Percentiles rank a stretch among this genome's conserved stretches.
These are phyloP conservation scores for Hypericum perforatum DNA, from an alignment of 345 rosid genomes.

Conservation along the genomic window DNA sequence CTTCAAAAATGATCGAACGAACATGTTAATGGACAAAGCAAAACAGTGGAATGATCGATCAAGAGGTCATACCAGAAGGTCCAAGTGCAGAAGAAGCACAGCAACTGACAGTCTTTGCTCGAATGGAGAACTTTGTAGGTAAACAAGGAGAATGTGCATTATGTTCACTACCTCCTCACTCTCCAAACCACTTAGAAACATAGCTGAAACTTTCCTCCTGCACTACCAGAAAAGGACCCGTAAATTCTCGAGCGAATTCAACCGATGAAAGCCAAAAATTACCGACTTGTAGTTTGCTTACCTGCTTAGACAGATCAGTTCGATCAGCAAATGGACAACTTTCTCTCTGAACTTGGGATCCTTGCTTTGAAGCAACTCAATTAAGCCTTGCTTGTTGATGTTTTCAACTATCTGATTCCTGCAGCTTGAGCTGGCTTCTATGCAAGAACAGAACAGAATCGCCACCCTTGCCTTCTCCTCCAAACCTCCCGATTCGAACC, in stretches of 20 bases:
- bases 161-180: slow-evolving; percentile 32
- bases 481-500: slow-evolving; percentile 24
- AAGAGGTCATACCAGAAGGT: slow-evolving; percentile 29
- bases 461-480: slow-evolving; percentile 31
- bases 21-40: not conserved
- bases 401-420: slow-evolving; percentile 30
- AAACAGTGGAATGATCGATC: not conserved
- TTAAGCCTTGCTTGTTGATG: slow-evolving; percentile 24
- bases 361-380: slow-evolving; percentile 38
- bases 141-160: slow-evolving; percentile 32
- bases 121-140: slow-evolving; percentile 34
- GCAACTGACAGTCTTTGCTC: slow-evolving; percentile 37
- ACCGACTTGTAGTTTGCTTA: not conserved
- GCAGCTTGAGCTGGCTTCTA: slow-evolving; percentile 44
- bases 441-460: slow-evolving; percentile 32
- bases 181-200: slow-evolving; percentile 21
- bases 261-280: not conserved
- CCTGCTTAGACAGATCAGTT: slow-evolving; percentile 51
- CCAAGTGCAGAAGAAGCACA: slow-evolving; percentile 38
- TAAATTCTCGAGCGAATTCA: not conserved
- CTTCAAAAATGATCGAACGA: slow-evolving; percentile 18
- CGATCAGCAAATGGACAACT: slow-evolving; percentile 31
- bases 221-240: slow-evolving; percentile 1
- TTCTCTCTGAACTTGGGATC: slow-evolving; percentile 26
- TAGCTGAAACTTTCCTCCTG: slow-evolving; percentile 36